Evolutionary conservation across 129 eudicot genomes (phyloP).

Genomic region (Daucus carota): DNA sequence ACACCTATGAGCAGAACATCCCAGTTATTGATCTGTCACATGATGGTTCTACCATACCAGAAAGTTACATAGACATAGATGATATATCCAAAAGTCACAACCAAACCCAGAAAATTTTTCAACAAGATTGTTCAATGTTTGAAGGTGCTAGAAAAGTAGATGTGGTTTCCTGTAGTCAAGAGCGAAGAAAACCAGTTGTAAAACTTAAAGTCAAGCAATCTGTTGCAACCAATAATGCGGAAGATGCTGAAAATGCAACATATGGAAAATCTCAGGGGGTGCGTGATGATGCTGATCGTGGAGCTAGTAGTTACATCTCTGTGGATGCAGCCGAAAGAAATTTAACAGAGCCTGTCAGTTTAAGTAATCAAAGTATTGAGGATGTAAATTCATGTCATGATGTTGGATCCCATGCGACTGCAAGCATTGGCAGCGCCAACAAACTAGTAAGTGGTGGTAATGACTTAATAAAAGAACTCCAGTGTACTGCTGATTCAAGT

Average conservation of each 20-base stretch:
- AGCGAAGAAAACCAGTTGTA: slow-evolving; percentile 47
- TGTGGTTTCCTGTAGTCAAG: slow-evolving; percentile 50
- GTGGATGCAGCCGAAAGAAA: slow-evolving; percentile 66
- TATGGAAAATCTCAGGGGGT: slow-evolving; percentile 46
- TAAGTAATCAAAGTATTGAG: slow-evolving; percentile 54
- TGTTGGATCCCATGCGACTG: slow-evolving; percentile 82
- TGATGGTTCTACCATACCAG: slow-evolving; percentile 25
- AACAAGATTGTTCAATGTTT: slow-evolving; percentile 14
- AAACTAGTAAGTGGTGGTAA: slow-evolving; percentile 48
- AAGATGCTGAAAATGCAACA: slow-evolving; percentile 32
- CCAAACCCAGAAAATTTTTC: slow-evolving; percentile 20
- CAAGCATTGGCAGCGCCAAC: slow-evolving; percentile 86
- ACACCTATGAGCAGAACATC: slow-evolving; percentile 10
- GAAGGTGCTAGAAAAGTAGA: slow-evolving; percentile 38
- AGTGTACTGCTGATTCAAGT: slow-evolving; percentile 94
- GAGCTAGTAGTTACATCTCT: slow-evolving; percentile 73
- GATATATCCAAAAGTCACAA: slow-evolving; percentile 17
- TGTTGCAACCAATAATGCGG: slow-evolving; percentile 58
- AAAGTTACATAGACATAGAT: slow-evolving; percentile 19
- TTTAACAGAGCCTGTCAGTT: slow-evolving; percentile 30
- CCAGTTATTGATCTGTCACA: slow-evolving; percentile 12
- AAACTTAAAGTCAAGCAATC: slow-evolving; percentile 72
- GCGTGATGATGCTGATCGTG: slow-evolving; percentile 48
- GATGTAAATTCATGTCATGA: slow-evolving; percentile 85
- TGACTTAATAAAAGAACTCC: slow-evolving; percentile 58